phyloP scores from a whole-genome alignment of 2,329 filamentous ascomycete species.

The Aspergillus alliaceus region DNA sequence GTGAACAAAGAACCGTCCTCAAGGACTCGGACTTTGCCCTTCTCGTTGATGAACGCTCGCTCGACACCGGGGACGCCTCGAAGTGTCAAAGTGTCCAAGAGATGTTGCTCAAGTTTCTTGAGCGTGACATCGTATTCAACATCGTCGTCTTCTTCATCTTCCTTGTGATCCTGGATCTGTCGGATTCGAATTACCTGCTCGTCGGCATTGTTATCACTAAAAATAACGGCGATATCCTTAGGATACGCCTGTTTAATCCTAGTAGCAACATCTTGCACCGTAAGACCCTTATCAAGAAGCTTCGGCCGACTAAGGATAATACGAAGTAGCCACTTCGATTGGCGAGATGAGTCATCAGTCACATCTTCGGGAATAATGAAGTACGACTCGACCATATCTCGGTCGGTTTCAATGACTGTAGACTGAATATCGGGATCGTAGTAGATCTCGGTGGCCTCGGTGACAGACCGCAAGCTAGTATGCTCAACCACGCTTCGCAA shows the following conservation, averaged over 20 bases:
- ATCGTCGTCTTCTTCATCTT: conserved; percentile 71
- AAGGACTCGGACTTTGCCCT: conserved; percentile 65
- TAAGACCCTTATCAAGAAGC: conserved; percentile 85
- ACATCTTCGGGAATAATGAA: conserved; percentile 90
- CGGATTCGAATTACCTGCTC: conserved; percentile 92
- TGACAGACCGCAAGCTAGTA: conserved; percentile 88
- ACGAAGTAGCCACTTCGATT: conserved; percentile 94
- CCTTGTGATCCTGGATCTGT: conserved; percentile 68
- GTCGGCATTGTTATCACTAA: conserved; percentile 97
- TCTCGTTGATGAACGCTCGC: conserved; percentile 88
- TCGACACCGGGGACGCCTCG: conserved; percentile 88
- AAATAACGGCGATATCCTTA: conserved; percentile 84
- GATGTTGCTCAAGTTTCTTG: conserved; percentile 86
- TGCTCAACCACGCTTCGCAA: conserved; percentile 91
- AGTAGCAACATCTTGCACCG: conserved; percentile 84
- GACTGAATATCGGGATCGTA: conserved; percentile 88
- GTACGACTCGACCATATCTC: conserved; percentile 94
- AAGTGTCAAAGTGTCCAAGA: conserved; percentile 86
- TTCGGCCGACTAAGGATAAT: conserved; percentile 91
- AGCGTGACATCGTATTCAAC: conserved; percentile 89
- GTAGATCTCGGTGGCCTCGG: conserved; percentile 91
- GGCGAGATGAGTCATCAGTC: conserved; percentile 59
- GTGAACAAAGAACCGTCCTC: conserved; percentile 72
- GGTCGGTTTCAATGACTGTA: conserved; percentile 83
- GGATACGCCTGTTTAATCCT: conserved; percentile 88